Base-by-base conservation (phyloP, 2,329 filamentous ascomycete genomes). In the Parastagonospora avenae region DNA sequence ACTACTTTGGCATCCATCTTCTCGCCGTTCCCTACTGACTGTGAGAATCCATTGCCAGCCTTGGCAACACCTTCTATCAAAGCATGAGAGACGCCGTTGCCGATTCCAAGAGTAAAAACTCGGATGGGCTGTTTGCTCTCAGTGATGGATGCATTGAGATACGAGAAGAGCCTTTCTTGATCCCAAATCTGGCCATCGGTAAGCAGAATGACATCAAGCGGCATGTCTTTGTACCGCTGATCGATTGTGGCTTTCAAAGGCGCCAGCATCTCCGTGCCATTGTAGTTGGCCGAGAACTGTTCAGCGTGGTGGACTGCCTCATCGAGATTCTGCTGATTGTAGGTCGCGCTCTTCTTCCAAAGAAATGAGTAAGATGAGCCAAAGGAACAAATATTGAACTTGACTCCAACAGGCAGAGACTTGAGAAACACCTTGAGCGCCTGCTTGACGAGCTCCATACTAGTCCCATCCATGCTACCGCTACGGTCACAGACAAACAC, bases 401-500 rank as follows among this genome's bases (percentile, higher is more conserved):
- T 83, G 54, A 82, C 77, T 4, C 85, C 84, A 1, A 85, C 60
- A 0, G 85, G 85, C 2, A 90, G 74, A 0, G 85, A 88, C 64
- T 86, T 87, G 49, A 89, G 73, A 59, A 89, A 89, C 16, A 89
- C 75, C 4, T 81, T 78, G 16, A 89, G 74, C 0, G 85, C 85
- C 1, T 79, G 72, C 19, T 79, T 73, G 2, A 87, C 76, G 29
- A 84, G 79, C 0, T 59, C 55, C 1, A 88, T 87, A 33, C 80
- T 82, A 4, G 57, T 55, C 0, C 70, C 64, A 0, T 36, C 24
- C 86, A 89, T 89, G 51, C 85, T 89, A 0, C 86, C 87, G 48
- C 86, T 89, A 44, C 87, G 81, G 66, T 92, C 89, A 48, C 85
- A 87, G 4, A 92, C 74, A 58, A 92, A 91, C 14, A 91, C 82